Percentiles rank a stretch among this genome's conserved stretches.
phyloP scores from a whole-genome alignment of 768 basidiomycete species.

The Tulasnella calospora region DNA sequence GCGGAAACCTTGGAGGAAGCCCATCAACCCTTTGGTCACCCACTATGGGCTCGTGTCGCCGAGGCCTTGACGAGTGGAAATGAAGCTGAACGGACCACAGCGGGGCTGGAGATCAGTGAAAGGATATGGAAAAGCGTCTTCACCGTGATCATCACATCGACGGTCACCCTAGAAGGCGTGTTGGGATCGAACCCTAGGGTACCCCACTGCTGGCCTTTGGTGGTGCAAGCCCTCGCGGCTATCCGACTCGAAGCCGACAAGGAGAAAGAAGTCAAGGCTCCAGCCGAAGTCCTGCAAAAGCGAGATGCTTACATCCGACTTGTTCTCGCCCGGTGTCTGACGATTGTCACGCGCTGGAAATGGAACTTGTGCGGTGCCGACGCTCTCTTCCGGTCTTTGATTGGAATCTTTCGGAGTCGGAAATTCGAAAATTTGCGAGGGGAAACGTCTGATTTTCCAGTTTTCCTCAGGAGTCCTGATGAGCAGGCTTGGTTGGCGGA shows the following conservation, averaged over 20 bases:
- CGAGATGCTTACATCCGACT: slow-evolving; percentile 68
- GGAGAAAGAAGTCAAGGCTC: slow-evolving; percentile 39
- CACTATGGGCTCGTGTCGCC: slow-evolving; percentile 13
- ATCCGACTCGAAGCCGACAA: slow-evolving; percentile 54
- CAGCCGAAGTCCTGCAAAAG: slow-evolving; percentile 43
- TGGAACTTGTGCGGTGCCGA: slow-evolving; percentile 62
- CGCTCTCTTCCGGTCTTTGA: slow-evolving; percentile 56
- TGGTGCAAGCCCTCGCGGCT: slow-evolving; percentile 51
- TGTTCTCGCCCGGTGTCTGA: slow-evolving; percentile 65
- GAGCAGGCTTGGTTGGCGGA: slow-evolving; percentile 47
- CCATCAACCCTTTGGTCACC: slow-evolving; percentile 13
- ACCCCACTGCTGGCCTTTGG: slow-evolving; percentile 61
- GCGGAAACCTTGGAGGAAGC: slow-evolving; percentile 30
- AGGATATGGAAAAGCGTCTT: slow-evolving; percentile 66
- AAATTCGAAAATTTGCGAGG: slow-evolving; percentile 66
- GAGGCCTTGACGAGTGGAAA: background rate
- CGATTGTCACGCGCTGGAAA: slow-evolving; percentile 68
- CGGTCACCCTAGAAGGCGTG: slow-evolving; percentile 60
- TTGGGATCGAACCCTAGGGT: slow-evolving; percentile 42
- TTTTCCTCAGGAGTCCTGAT: slow-evolving; percentile 58
- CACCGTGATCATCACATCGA: slow-evolving; percentile 66
- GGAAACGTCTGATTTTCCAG: slow-evolving; percentile 61
- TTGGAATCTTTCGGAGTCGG: slow-evolving; percentile 69
- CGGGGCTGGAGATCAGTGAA: slow-evolving; percentile 52
- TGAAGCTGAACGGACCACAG: background rate